Evolutionary conservation across 352 stramenopile species (phyloP), one percentile per base, ranked within the genome.

Genomic region (Phytopythium litorale): DNA sequence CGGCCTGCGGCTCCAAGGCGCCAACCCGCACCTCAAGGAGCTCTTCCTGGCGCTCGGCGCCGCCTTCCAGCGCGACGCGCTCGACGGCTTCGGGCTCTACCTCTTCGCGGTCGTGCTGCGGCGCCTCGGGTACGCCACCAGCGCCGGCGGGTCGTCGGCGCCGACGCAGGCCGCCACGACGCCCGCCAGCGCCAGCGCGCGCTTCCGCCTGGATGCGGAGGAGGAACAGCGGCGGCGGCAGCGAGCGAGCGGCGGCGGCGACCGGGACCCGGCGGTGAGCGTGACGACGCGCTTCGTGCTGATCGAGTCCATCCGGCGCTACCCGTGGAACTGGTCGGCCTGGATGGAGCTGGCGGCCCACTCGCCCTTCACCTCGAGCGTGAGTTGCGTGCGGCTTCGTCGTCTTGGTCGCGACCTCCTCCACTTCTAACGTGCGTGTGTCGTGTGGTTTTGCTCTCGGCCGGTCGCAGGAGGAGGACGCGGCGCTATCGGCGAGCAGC

Each of bases 241-340:
- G 57, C 33, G 60, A 4, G 37, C 64, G 56, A 32, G 19, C 60
- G 51, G 38, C 54, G 54, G 12, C 60, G 54, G 4, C 62, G 59
- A 3, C 25, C 65, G 28, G 55, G 58, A 68, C 21, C 49, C 54
- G 59, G 23, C 64, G 43, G 79, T 81, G 57, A 72, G 79, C 50
- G 74, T 84, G 23, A 81, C 79, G 12, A 91, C 81, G 23, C 79
- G 81, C 38, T 76, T 78, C 55, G 81, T 94, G 19, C 65, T 94
- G 7, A 52, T 90, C 45, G 81, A 85, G 58, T 91, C 86, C 2
- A 88, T 95, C 53, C 73, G 72, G 13, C 63, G 67, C 12, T 93
- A 88, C 58, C 87, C 87, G 18, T 95, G 77, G 77, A 99, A 99
- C 76, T 99, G 97, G 97, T 98, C 93, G 38, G 96, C 96, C 13